phyloP scores from a whole-genome alignment of 805 yeast species.

The Saturnispora sekii region DNA sequence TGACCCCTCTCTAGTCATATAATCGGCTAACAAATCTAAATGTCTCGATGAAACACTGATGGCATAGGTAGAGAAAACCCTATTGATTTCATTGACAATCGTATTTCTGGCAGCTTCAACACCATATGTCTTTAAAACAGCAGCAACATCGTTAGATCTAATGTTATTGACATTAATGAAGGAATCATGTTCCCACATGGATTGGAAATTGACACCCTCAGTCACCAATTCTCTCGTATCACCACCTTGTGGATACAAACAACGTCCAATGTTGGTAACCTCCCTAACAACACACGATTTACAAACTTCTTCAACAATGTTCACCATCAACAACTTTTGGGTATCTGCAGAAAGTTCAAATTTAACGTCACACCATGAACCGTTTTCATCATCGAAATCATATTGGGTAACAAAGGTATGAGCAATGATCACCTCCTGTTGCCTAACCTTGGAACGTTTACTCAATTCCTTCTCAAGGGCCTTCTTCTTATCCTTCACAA shows the following conservation, averaged over 20 bases:
- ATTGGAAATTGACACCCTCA: constrained; percentile 95
- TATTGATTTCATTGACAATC: constrained; percentile 88
- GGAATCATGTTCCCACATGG: constrained; percentile 97
- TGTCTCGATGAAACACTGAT: constrained; percentile 89
- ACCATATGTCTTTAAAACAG: constrained; percentile 87
- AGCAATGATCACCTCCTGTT: constrained; percentile 65
- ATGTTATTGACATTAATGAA: constrained; percentile 86
- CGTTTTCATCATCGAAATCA: constrained; percentile 81
- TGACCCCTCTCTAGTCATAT: constrained; percentile 98
- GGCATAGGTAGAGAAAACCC: constrained; percentile 94
- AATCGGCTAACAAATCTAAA: constrained; percentile 92
- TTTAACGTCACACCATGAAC: constrained; percentile 90
- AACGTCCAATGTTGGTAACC: constrained; percentile 83
- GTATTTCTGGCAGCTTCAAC: constrained; percentile 99
- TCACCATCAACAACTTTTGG: constrained; percentile 93
- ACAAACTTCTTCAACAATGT: constrained; percentile 87
- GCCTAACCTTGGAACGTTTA: constrained; percentile 70
- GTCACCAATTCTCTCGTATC: constrained; percentile 77
- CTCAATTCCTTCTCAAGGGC: constrained; percentile 30
- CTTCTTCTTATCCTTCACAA: constrained; percentile 9
- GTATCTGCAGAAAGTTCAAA: constrained; percentile 76
- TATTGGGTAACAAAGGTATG: constrained; percentile 69
- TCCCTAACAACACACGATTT: constrained; percentile 88
- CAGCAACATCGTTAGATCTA: constrained; percentile 84
- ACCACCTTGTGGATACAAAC: constrained; percentile 71